Evolutionary conservation across 106 monocot species (phyloP).

Genomic region (Vanilla planifolia): DNA sequence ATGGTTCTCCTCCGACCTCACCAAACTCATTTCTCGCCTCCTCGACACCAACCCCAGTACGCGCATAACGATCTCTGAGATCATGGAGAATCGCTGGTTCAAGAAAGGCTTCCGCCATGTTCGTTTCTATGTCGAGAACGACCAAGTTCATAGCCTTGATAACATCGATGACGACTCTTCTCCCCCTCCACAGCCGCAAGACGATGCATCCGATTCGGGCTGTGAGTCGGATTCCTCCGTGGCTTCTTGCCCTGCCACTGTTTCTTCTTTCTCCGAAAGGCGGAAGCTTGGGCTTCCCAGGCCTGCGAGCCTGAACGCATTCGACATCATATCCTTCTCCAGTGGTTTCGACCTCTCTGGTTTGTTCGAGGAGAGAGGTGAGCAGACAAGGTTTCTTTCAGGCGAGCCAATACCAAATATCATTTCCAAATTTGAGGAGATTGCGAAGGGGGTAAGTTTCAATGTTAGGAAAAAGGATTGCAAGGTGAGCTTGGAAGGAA

Average conservation of each 20-base stretch:
- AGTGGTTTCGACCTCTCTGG: slow-evolving; percentile 10
- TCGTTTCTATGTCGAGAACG: slow-evolving; percentile 40
- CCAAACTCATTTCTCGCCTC: slow-evolving; percentile 19
- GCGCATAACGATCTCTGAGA: slow-evolving; percentile 30
- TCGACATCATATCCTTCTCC: slow-evolving; percentile 18
- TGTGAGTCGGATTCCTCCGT: slow-evolving; percentile 20
- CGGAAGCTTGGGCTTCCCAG: slow-evolving; percentile 3
- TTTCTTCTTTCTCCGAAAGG: background rate
- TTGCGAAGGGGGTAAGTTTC: slow-evolving; percentile 10
- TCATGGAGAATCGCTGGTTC: slow-evolving; percentile 50
- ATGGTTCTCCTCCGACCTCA: slow-evolving; percentile 39
- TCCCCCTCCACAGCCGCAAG: background rate
- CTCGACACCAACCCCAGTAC: slow-evolving; percentile 32
- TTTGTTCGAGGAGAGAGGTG: slow-evolving; percentile 15
- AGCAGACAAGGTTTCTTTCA: slow-evolving; percentile 12
- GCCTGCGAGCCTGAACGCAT: slow-evolving; percentile 15
- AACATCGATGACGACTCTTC: background rate
- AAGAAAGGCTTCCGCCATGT: slow-evolving; percentile 38
- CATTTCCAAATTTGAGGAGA: slow-evolving; percentile 11
- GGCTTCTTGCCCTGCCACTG: slow-evolving; percentile 1
- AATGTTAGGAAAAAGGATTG: slow-evolving; percentile 38
- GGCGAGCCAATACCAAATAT: slow-evolving; percentile 8
- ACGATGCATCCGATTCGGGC: slow-evolving; percentile 18
- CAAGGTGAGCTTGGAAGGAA: slow-evolving; percentile 37
- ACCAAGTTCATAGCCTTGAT: slow-evolving; percentile 25